phyloP scores from a whole-genome alignment of 75 land plant species.

The Gnetum montanum region DNA sequence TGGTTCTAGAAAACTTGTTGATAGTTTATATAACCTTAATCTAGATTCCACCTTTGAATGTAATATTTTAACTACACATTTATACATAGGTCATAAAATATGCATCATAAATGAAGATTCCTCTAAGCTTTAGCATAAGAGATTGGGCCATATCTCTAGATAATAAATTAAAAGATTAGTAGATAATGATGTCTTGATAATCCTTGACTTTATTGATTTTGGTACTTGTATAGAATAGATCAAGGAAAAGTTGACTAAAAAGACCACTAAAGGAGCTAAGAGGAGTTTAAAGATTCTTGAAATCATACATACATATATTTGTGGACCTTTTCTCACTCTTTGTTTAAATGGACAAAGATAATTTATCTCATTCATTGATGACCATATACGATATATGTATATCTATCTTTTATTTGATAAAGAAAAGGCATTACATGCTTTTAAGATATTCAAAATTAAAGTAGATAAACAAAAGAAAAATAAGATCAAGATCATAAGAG shows the following conservation, averaged over 20 bases:
- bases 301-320: slow-evolving; percentile 6
- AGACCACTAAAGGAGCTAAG: slow-evolving; percentile 10
- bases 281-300: slow-evolving; percentile 8
- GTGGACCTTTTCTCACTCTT: slow-evolving; percentile 6
- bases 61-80: background rate
- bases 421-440: slow-evolving; percentile 3
- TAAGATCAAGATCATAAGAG: slow-evolving; percentile 7
- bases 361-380: slow-evolving; percentile 10
- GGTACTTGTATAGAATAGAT: slow-evolving; percentile 9
- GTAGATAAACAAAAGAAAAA: slow-evolving; percentile 8
- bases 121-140: slow-evolving; percentile 2
- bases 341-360: slow-evolving; percentile 7
- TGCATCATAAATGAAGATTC: slow-evolving; percentile 1
- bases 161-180: slow-evolving; percentile 3
- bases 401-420: slow-evolving; percentile 7
- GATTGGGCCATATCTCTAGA: slow-evolving; percentile 10
- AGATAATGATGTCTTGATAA: background rate
- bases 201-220: slow-evolving; percentile 9
- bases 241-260: slow-evolving; percentile 12
- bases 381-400: slow-evolving; percentile 6
- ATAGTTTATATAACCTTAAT: slow-evolving; percentile 6
- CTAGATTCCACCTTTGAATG: background rate
- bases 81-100: slow-evolving; percentile 2
- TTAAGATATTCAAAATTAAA: slow-evolving; percentile 5
- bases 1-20: background rate